Evolutionary conservation across 2,329 filamentous ascomycete species (phyloP).

Genomic region (Nothopassalora personata): DNA sequence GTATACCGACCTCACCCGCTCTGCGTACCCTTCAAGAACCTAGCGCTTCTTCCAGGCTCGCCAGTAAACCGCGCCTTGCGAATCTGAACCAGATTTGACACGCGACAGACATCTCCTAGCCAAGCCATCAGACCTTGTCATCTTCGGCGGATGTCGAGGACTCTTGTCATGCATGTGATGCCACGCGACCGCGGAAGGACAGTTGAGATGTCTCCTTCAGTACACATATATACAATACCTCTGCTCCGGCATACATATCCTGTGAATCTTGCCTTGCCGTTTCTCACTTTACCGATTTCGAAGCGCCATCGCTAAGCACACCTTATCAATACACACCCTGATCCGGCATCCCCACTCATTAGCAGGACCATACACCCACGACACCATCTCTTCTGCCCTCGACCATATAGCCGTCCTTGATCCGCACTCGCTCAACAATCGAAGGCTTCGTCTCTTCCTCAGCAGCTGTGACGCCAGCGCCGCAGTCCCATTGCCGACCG

Average conservation of each 20-base stretch:
- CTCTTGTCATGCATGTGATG: background rate
- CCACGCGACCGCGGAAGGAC: background rate
- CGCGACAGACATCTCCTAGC: background rate
- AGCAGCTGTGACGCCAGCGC: slow-evolving; percentile 68
- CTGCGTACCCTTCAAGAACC: background rate
- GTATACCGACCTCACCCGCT: background rate
- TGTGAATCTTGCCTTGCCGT: background rate
- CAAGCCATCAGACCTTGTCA: background rate
- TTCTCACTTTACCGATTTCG: background rate
- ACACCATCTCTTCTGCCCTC: slow-evolving; percentile 84
- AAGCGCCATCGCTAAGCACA: background rate
- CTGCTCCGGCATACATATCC: background rate
- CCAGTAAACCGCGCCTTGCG: background rate
- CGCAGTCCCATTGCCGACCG: slow-evolving; percentile 93
- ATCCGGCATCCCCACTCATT: slow-evolving; percentile 1
- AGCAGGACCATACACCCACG: slow-evolving; percentile 86
- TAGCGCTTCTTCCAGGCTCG: background rate
- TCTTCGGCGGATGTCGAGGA: background rate
- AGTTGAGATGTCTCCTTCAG: background rate
- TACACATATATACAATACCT: background rate
- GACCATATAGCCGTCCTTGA: slow-evolving; percentile 89
- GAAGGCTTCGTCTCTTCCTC: slow-evolving; percentile 45
- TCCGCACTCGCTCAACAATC: slow-evolving; percentile 73
- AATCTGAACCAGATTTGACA: background rate
- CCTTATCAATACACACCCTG: background rate